Evolutionary conservation across 306 rosid genomes (phyloP), one percentile per base, ranked within the genome.

Genomic region (Prunus davidiana): DNA sequence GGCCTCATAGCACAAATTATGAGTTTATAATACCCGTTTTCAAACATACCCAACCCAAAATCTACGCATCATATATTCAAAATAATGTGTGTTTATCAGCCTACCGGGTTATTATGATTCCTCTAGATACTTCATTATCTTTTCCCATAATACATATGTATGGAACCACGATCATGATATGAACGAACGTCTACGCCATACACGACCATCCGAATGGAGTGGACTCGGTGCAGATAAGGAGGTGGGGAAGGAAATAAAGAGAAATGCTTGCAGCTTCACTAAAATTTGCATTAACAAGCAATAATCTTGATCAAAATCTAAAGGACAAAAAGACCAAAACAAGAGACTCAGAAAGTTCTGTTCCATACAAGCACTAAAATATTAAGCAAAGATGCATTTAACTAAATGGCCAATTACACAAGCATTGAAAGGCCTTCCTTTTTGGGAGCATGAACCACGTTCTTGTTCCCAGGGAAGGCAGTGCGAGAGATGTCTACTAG

Each of bases 381-480:
- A 56, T 10, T 19, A 32, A 52, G 38, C 9, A 16, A 22, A 65
- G 27, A 47, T 46, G 69, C 43, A 19, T 60, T 24, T 27, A 20
- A 64, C 43, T 52, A 54, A 65, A 11, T 46, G 55, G 73, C 67
- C 75, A 50, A 61, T 84, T 75, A 87, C 74, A 82, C 43, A 67
- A 77, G 69, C 27, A 87, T 69, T 22, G 82, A 67, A 72, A 78
- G 65, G 73, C 87, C 82, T 52, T 86, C 87, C 81, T 93, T 91
- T 76, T 89, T 85, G 12, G 95, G 93, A 71, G 93, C 87, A 67
- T 84, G 6, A 50, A 78, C 88, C 55, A 78, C 84, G 76, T 90
- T 87, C 88, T 89, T 93, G 87, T 91, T 93, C 82, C 96, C 97
- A 1, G 97, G 96, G 81, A 89, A 91, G 24, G 97, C 86, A 28